Evolutionary conservation across 2,329 filamentous ascomycete genomes (phyloP).

Genomic region (Parafenestella ontariensis): DNA sequence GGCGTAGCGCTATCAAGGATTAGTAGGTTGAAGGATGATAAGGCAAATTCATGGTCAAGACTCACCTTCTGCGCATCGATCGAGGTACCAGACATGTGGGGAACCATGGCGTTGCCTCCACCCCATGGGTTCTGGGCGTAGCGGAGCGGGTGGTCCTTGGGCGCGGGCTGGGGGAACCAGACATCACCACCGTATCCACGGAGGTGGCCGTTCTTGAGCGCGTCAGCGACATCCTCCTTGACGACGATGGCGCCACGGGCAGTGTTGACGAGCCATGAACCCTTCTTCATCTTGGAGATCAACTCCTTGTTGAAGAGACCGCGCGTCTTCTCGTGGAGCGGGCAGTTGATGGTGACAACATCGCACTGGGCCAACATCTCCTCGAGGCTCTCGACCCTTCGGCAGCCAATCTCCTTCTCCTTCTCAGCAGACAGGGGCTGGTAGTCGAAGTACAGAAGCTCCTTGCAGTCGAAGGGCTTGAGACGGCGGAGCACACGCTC

Average conservation of each 20-base stretch:
- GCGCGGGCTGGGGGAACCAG: slow-evolving; percentile 98
- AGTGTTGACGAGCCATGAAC: slow-evolving; percentile 97
- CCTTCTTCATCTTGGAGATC: slow-evolving; percentile 98
- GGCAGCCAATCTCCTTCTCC: slow-evolving; percentile 95
- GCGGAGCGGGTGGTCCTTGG: slow-evolving; percentile 89
- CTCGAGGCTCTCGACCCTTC: slow-evolving; percentile 86
- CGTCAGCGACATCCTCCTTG: slow-evolving; percentile 97
- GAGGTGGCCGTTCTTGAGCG: slow-evolving; percentile 89
- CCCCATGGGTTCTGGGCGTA: slow-evolving; percentile 94
- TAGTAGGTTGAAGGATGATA: slow-evolving; percentile 5
- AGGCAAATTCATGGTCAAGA: neutral
- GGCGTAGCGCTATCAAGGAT: slow-evolving; percentile 65
- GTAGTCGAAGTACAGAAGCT: slow-evolving; percentile 99
- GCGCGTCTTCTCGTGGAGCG: slow-evolving; percentile 95
- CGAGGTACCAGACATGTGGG: slow-evolving; percentile 99
- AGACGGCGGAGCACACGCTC: slow-evolving; percentile 96
- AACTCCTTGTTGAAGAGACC: slow-evolving; percentile 99
- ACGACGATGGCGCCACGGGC: slow-evolving; percentile 98
- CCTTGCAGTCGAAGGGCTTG: slow-evolving; percentile 99
- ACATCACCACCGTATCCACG: slow-evolving; percentile 87
- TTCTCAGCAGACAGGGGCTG: slow-evolving; percentile 85
- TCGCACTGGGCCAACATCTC: slow-evolving; percentile 95
- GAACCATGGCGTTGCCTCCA: slow-evolving; percentile 97
- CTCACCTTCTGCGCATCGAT: slow-evolving; percentile 84
- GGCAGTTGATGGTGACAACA: slow-evolving; percentile 99